Evolutionary conservation across 768 basidiomycete species (phyloP).

Genomic region (Gloeopeniophorella convolvens): DNA sequence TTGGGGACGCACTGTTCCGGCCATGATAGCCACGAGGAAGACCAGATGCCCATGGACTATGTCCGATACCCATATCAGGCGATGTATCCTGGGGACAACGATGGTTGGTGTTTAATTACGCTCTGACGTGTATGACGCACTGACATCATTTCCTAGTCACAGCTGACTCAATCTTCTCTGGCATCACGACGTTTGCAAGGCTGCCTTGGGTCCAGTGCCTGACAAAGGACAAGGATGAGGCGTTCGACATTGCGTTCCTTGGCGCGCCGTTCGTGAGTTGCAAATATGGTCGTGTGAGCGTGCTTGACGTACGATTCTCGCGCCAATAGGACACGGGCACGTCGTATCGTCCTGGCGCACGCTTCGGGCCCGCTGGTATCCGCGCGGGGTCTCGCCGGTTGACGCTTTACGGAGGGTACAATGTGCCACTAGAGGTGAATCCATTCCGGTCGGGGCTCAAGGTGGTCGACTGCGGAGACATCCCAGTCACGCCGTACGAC

Average conservation of each 20-base stretch:
- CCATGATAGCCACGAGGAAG: slow-evolving; percentile 34
- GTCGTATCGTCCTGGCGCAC: slow-evolving; percentile 75
- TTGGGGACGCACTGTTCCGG: slow-evolving; percentile 21
- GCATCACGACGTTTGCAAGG: slow-evolving; percentile 80
- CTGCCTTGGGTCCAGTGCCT: slow-evolving; percentile 82
- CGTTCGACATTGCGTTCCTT: slow-evolving; percentile 78
- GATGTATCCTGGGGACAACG: slow-evolving; percentile 47
- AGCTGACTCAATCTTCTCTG: slow-evolving; percentile 74
- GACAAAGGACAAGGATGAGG: slow-evolving; percentile 45
- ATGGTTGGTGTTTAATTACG: slow-evolving; percentile 36
- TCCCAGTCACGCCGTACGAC: slow-evolving; percentile 74
- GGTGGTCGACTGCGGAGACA: slow-evolving; percentile 74
- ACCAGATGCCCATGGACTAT: slow-evolving; percentile 62
- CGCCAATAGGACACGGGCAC: slow-evolving; percentile 64
- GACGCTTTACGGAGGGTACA: slow-evolving; percentile 72
- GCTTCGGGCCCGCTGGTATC: slow-evolving; percentile 82
- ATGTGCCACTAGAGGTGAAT: slow-evolving; percentile 66
- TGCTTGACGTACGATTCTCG: background rate
- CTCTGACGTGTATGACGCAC: background rate
- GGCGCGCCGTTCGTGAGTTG: slow-evolving; percentile 69
- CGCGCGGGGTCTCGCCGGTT: slow-evolving; percentile 71
- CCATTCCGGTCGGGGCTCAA: slow-evolving; percentile 64
- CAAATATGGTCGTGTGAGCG: background rate
- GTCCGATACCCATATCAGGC: slow-evolving; percentile 61
- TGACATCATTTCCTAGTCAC: slow-evolving; percentile 42